Evolutionary conservation across 257 asterid genomes (phyloP), one percentile per base, ranked within the genome.

Genomic region (Salvia splendens): DNA sequence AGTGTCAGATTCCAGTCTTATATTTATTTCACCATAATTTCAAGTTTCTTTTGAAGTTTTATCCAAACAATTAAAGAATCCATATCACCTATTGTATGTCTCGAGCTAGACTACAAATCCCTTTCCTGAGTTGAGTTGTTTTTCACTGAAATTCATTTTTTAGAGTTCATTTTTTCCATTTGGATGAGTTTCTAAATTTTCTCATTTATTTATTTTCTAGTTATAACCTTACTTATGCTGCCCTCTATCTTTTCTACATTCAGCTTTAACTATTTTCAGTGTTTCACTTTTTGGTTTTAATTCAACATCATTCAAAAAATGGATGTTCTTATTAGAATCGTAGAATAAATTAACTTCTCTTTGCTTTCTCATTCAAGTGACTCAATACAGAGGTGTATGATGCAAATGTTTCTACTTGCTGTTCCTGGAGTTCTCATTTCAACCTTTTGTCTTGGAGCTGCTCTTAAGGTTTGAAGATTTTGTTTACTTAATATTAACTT

Each of bases 391-490:
- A 85, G 96, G 78, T 93, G 97, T 78, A 74, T 86, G 52, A 71
- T 79, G 76, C 99, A 93, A 84, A 93, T 93, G 91, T 12, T 88
- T 72, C 72, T 93, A 68, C 97, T 93, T 79, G 99, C 99, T 78
- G 97, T 91, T 67, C 99, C 99, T 54, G 99, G 99, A 35, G 99
- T 93, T 20, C 87, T 93, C 75, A 79, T 93, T 68, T 93, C 99
- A 54, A 93, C 97, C 63, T 88, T 88, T 81, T 84, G 63, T 74
- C 86, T 93, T 70, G 99, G 99, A 78, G 75, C 88, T 62, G 89
- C 84, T 35, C 56, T 93, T 58, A 90, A 93, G 99, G 99, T 93
- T 77, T 66, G 82, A 60, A n/a, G 38, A 56, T 66, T 77, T 24
- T 63, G 48, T 79, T 73, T 75, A 43, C 69, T 36, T 32, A 6